Percentiles rank a stretch among this genome's conserved stretches.
Conservation (phyloP, 2,329 filamentous ascomycete species). For the Polytolypa hystricis region DNA sequence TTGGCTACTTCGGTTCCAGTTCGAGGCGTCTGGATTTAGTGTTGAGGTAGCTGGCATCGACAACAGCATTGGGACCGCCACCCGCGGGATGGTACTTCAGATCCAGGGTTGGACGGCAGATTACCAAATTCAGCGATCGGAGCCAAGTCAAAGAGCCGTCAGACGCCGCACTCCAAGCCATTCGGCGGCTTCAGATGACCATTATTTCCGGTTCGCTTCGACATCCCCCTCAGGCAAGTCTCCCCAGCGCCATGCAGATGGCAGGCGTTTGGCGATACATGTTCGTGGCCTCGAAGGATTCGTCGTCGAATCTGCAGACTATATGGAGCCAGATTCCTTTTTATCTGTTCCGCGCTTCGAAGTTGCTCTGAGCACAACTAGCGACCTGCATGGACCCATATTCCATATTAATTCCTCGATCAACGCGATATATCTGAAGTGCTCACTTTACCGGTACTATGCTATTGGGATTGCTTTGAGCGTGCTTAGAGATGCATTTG, state of each 20-base stretch:
- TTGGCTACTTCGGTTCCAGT: slow-evolving; percentile 74
- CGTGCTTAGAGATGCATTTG: slow-evolving; percentile 61
- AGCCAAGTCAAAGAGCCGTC: slow-evolving; percentile 38
- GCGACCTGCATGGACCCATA: slow-evolving; percentile 75
- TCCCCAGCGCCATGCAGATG: slow-evolving; percentile 50
- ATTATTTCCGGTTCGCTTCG: slow-evolving; percentile 39
- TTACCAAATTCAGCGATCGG: slow-evolving; percentile 71
- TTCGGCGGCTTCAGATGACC: slow-evolving; percentile 56
- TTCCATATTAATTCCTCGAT: slow-evolving; percentile 78
- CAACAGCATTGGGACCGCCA: slow-evolving; percentile 66
- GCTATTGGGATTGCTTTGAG: slow-evolving; percentile 70
- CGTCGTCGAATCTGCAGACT: slow-evolving; percentile 77
- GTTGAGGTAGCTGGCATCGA: slow-evolving; percentile 86
- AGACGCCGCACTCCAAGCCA: slow-evolving; percentile 66
- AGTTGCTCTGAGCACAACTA: slow-evolving; percentile 70
- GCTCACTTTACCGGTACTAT: slow-evolving; percentile 90
- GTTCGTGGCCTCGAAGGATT: slow-evolving; percentile 77
- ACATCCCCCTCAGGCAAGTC: slow-evolving; percentile 35
- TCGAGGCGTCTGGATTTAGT: slow-evolving; percentile 82
- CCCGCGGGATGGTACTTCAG: slow-evolving; percentile 73
- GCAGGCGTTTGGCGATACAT: slow-evolving; percentile 69
- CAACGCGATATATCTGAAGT: slow-evolving; percentile 69
- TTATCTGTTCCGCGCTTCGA: slow-evolving; percentile 79
- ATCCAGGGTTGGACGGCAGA: slow-evolving; percentile 80
- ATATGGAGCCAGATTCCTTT: slow-evolving; percentile 76